Evolutionary conservation across 1,284 basidiomycete genomes (phyloP).

Genomic region (Melanopsichium pennsylvanicum): DNA sequence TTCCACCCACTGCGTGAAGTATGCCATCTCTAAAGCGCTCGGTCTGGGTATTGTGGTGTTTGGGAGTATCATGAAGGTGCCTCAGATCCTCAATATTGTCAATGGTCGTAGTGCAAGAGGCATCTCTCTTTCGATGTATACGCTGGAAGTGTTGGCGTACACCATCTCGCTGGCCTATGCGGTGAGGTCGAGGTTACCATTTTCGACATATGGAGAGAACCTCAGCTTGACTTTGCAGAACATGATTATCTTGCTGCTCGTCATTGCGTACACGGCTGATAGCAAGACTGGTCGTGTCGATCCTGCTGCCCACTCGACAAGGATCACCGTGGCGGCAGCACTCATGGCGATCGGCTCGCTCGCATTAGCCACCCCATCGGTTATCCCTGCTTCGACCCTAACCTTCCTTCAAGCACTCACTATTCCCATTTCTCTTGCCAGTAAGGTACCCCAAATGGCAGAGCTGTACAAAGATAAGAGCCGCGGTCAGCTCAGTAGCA

Average conservation of each 20-base stretch:
- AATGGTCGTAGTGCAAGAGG: slow-evolving; percentile 78
- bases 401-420: slow-evolving; percentile 58
- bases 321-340: slow-evolving; percentile 72
- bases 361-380: slow-evolving; percentile 48
- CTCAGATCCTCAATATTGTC: slow-evolving; percentile 75
- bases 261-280: slow-evolving; percentile 56
- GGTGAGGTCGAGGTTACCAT: slow-evolving; percentile 81
- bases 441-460: slow-evolving; percentile 64
- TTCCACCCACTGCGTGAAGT: slow-evolving; percentile 86
- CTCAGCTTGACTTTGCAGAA: slow-evolving; percentile 64
- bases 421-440: slow-evolving; percentile 62
- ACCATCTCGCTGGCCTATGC: slow-evolving; percentile 84
- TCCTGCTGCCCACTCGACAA: slow-evolving; percentile 39
- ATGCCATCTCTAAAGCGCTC: slow-evolving; percentile 87
- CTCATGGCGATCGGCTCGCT: slow-evolving; percentile 84
- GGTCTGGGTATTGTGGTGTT: slow-evolving; percentile 92
- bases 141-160: slow-evolving; percentile 79
- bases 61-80: slow-evolving; percentile 93
- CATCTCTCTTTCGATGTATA: slow-evolving; percentile 71
- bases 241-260: slow-evolving; percentile 62
- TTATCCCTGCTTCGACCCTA: slow-evolving; percentile 47
- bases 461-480: slow-evolving; percentile 60
- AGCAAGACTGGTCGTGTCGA: slow-evolving; percentile 23
- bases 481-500: slow-evolving; percentile 60
- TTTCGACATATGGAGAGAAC: slow-evolving; percentile 84